Conservation (phyloP, 1,284 basidiomycete species). For the Wallemia mellicola region DNA sequence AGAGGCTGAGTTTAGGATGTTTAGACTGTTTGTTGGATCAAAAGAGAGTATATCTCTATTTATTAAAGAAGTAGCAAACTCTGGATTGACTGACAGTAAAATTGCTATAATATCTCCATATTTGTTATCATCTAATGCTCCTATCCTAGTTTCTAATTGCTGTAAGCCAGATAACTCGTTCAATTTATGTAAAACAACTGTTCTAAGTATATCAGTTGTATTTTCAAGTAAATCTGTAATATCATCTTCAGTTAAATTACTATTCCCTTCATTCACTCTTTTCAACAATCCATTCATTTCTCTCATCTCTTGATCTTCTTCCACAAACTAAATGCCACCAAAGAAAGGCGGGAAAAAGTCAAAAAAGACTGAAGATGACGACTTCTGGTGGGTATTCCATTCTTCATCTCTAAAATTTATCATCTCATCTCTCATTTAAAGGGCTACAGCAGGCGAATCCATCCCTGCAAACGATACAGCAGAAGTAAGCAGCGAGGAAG, state of each 20-base stretch:
- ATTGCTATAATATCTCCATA: background rate
- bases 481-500: constrained; percentile 14
- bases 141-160: background rate
- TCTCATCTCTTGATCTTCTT: background rate
- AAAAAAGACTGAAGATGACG: constrained; percentile 42
- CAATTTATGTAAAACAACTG: background rate
- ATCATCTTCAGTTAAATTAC: background rate
- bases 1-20: background rate
- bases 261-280: background rate
- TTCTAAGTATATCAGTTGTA: background rate
- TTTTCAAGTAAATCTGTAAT: too few relatives aligned
- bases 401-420: constrained; percentile 3
- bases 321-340: constrained; percentile 30
- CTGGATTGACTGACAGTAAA: background rate
- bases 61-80: background rate
- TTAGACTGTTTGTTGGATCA: background rate
- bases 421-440: constrained; percentile 12
- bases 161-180: background rate
- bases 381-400: constrained; percentile 31
- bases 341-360: constrained; percentile 68
- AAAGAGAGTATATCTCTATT: background rate
- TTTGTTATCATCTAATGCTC: background rate
- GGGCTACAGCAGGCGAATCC: constrained; percentile 37
- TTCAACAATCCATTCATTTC: background rate
- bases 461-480: constrained; percentile 22